A percentile compares a stretch with the other conserved stretches of the same genome.
Conservation (phyloP, 1,284 basidiomycete genomes). For the Apiotrichum mycotoxinovorans region DNA sequence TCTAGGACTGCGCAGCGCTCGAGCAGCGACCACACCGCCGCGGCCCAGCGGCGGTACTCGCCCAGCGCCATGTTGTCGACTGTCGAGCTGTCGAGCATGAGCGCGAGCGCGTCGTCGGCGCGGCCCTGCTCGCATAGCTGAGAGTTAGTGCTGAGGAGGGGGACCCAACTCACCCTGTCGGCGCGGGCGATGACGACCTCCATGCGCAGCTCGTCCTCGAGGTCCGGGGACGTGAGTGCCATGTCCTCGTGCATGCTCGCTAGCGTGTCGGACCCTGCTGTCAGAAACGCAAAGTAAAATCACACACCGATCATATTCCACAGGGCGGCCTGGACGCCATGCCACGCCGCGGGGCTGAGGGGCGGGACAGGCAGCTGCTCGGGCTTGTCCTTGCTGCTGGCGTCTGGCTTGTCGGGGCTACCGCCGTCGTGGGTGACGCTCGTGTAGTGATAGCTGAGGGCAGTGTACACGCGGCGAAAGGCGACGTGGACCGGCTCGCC, state of each 20-base stretch:
- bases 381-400: conserved; percentile 5
- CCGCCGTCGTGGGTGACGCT: neutral
- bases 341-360: conserved; percentile 35
- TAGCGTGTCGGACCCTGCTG: conserved; percentile 31
- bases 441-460: conserved; percentile 20
- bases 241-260: conserved; percentile 30
- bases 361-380: conserved; percentile 13
- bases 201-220: conserved; percentile 10
- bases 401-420: conserved; percentile 3
- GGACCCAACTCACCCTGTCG: conserved; percentile 19
- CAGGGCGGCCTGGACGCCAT: conserved; percentile 36
- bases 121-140: conserved; percentile 14
- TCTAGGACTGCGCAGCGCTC: conserved; percentile 25
- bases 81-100: conserved; percentile 26
- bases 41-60: conserved; percentile 38
- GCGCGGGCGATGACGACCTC: conserved; percentile 11
- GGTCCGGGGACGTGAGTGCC: conserved; percentile 6
- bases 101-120: conserved; percentile 32
- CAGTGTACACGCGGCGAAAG: conserved; percentile 35
- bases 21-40: conserved; percentile 35
- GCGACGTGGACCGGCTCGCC: conserved; percentile 45
- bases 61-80: conserved; percentile 23
- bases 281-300: neutral
- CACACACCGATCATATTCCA: conserved; percentile 37
- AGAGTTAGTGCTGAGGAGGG: neutral